Conservation (phyloP, 164 flowering plant genomes). For the Vitis riparia region DNA sequence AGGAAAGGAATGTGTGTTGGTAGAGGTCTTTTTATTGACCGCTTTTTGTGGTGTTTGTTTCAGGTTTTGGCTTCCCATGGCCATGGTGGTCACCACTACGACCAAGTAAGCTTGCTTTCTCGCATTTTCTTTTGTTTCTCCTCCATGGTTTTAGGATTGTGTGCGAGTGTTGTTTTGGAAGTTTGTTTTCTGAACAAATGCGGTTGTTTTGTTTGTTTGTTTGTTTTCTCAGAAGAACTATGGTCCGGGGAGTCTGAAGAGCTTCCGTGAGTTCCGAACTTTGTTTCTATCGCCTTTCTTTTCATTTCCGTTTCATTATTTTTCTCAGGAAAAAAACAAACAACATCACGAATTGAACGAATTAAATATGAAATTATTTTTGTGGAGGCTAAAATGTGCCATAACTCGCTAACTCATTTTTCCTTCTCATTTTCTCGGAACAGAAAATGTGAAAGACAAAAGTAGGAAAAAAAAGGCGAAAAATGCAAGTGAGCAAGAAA, state of each 20-base stretch:
- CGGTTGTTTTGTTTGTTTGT: too few relatives aligned
- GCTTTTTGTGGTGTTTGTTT: background rate
- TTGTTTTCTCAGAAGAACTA: constrained; percentile 20
- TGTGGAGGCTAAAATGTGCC: too few relatives aligned
- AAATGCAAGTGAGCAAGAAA: too few relatives aligned
- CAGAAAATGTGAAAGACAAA: too few relatives aligned
- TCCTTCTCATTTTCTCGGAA: too few relatives aligned
- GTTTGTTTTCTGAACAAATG: background rate
- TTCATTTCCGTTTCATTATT: background rate
- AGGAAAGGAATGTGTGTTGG: too few relatives aligned
- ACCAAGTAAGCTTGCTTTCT: background rate
- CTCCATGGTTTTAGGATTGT: background rate
- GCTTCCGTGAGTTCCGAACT: constrained; percentile 32
- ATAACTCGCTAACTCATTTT: too few relatives aligned
- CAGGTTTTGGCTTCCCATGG: constrained; percentile 36
- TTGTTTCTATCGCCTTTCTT: background rate
- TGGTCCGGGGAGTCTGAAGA: constrained; percentile 40
- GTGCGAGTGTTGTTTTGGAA: background rate
- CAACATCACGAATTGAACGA: too few relatives aligned
- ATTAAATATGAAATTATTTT: too few relatives aligned
- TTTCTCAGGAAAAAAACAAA: background rate
- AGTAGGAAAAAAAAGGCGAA: too few relatives aligned
- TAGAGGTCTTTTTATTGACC: background rate
- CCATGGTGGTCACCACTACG: constrained; percentile 31
- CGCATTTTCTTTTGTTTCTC: background rate